Percentiles rank a stretch among this genome's conserved stretches.
These are phyloP conservation scores for Rehmannia glutinosa DNA, from an alignment of 257 asterid genomes.

Conservation along the genomic window DNA sequence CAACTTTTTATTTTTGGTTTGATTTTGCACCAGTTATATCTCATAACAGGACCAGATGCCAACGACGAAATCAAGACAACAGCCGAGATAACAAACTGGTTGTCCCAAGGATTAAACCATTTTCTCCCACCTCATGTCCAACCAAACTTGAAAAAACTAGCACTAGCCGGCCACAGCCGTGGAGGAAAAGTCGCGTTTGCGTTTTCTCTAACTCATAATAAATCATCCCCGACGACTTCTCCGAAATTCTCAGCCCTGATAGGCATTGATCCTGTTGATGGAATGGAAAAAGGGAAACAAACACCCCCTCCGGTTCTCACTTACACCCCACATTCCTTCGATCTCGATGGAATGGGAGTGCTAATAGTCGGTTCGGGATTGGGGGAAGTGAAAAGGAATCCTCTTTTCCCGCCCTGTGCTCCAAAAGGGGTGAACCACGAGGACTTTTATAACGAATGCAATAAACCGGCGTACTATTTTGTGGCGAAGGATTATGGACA, in stretches of 20 bases:
- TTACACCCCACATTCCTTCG: slow-evolving; percentile 59
- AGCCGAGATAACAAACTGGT: slow-evolving; percentile 60
- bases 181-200: slow-evolving; percentile 90
- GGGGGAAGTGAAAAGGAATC: slow-evolving; percentile 61
- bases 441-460: slow-evolving; percentile 70
- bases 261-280: slow-evolving; percentile 90
- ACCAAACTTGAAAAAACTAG: slow-evolving; percentile 54
- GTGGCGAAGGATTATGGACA: slow-evolving; percentile 87
- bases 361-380: slow-evolving; percentile 74
- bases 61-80: slow-evolving; percentile 54
- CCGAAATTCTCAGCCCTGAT: slow-evolving; percentile 64
- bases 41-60: slow-evolving; percentile 64
- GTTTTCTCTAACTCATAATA: slow-evolving; percentile 27
- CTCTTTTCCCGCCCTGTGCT: slow-evolving; percentile 78
- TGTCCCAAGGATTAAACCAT: slow-evolving; percentile 39
- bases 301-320: slow-evolving; percentile 76
- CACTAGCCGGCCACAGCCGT: slow-evolving; percentile 79
- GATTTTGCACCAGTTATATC: slow-evolving; percentile 46
- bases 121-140: slow-evolving; percentile 58
- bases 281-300: slow-evolving; percentile 60
- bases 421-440: slow-evolving; percentile 85
- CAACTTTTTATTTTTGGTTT: not conserved
- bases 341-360: slow-evolving; percentile 45
- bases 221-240: slow-evolving; percentile 17
- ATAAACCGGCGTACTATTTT: slow-evolving; percentile 48